A percentile compares a stretch with the other conserved stretches of the same genome.
These are phyloP conservation scores for Hirsutella thompsonii DNA, from an alignment of 2,329 filamentous ascomycete species.

Conservation along the genomic window DNA sequence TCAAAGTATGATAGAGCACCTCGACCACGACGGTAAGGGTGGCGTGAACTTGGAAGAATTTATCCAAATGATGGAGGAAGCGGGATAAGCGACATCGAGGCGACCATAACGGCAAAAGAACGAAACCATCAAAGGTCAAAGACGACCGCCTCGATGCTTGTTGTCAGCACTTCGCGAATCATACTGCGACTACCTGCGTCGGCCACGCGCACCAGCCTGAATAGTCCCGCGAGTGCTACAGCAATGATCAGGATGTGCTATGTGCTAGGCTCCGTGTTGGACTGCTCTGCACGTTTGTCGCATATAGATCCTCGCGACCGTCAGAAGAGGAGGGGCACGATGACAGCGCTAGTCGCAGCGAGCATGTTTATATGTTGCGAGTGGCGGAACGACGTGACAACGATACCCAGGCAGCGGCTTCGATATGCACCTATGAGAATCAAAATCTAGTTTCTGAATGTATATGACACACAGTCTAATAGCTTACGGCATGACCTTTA, in stretches of 20 bases:
- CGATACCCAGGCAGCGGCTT: conserved; percentile 5
- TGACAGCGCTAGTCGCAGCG: too few species aligned
- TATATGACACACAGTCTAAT: conserved; percentile 2
- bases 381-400: not conserved
- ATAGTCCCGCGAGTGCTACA: too few species aligned
- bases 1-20: conserved; percentile 93
- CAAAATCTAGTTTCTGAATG: conserved; percentile 5
- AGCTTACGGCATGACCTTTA: conserved; percentile 1
- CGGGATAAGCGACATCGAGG: conserved; percentile 14
- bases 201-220: too few species aligned
- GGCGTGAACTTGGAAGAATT: conserved; percentile 60
- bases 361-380: not conserved
- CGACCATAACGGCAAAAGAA: not conserved
- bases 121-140: not conserved
- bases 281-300: too few species aligned
- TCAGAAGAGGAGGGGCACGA: too few species aligned
- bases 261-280: too few species aligned
- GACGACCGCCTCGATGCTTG: too few species aligned
- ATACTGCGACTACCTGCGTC: too few species aligned
- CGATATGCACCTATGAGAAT: conserved; percentile 5
- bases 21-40: conserved; percentile 88
- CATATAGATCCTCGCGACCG: too few species aligned
- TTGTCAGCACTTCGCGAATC: too few species aligned
- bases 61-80: conserved; percentile 45
- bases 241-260: too few species aligned